phyloP scores from a whole-genome alignment of 257 asterid species.

The Solanum chmielewskii region DNA sequence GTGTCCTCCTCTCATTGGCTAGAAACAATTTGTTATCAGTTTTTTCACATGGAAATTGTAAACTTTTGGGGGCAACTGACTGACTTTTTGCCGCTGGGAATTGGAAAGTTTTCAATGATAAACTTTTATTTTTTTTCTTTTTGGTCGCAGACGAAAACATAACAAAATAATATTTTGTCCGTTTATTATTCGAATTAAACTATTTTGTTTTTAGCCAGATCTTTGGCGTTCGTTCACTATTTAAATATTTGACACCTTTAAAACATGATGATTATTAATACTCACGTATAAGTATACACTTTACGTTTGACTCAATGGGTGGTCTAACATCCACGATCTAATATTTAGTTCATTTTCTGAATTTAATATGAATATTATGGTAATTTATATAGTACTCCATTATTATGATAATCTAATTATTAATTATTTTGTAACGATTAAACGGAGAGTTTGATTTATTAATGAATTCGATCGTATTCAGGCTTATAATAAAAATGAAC shows the following conservation, averaged over 20 bases:
- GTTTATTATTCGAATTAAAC: not conserved
- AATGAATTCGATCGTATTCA: not conserved
- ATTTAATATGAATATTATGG: too few species aligned
- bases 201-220: not conserved
- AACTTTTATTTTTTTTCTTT: not conserved
- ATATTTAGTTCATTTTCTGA: too few species aligned
- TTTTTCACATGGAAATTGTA: not conserved
- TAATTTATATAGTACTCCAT: too few species aligned
- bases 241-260: too few species aligned
- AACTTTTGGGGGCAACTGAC: not conserved
- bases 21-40: not conserved
- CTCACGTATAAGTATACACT: too few species aligned
- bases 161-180: not conserved
- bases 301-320: too few species aligned
- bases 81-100: not conserved
- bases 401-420: too few species aligned
- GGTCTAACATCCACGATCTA: too few species aligned
- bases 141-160: not conserved
- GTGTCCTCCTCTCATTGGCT: conserved; percentile 50
- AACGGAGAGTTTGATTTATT: too few species aligned
- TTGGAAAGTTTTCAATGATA: not conserved
- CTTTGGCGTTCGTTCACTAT: not conserved
- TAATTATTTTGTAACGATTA: too few species aligned
- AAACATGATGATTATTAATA: too few species aligned
- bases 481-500: not conserved